Conservation (phyloP, 352 stramenopile species). For the Pythium volutum region DNA sequence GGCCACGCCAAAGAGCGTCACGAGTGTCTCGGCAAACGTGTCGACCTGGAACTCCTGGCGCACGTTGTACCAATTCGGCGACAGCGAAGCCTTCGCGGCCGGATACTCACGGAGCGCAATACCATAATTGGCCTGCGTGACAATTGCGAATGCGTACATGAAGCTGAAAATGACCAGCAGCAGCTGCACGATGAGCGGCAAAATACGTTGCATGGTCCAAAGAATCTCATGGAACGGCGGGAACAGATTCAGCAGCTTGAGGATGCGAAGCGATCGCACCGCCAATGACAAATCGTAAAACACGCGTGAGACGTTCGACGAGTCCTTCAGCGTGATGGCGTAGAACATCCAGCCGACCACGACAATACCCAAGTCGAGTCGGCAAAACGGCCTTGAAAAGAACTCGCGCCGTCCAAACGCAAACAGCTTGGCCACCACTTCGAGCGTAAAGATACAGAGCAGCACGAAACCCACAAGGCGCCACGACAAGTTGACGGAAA, state of each 20-base stretch:
- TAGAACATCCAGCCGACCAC: conserved; percentile 81
- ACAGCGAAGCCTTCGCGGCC: conserved; percentile 36
- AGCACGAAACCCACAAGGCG: conserved; percentile 66
- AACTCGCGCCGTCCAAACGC: conserved; percentile 77
- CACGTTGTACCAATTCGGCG: conserved; percentile 64
- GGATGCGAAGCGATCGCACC: conserved; percentile 67
- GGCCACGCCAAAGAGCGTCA: conserved; percentile 75
- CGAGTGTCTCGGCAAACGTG: conserved; percentile 69
- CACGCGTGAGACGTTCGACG: conserved; percentile 30
- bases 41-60: conserved; percentile 76
- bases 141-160: conserved; percentile 81
- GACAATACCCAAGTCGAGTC: conserved; percentile 69
- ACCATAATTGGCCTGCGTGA: conserved; percentile 78
- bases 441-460: conserved; percentile 60
- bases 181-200: conserved; percentile 75
- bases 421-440: conserved; percentile 76
- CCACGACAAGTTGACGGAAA: conserved; percentile 73
- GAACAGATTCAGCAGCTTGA: conserved; percentile 82
- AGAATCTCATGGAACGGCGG: conserved; percentile 83
- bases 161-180: conserved; percentile 82
- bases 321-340: conserved; percentile 58
- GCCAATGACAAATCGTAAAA: conserved; percentile 69
- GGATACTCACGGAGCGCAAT: conserved; percentile 57
- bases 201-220: conserved; percentile 83
- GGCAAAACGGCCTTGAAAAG: conserved; percentile 74